Evolutionary conservation across 306 rosid genomes (phyloP).

Genomic region (Canavalia gladiata): DNA sequence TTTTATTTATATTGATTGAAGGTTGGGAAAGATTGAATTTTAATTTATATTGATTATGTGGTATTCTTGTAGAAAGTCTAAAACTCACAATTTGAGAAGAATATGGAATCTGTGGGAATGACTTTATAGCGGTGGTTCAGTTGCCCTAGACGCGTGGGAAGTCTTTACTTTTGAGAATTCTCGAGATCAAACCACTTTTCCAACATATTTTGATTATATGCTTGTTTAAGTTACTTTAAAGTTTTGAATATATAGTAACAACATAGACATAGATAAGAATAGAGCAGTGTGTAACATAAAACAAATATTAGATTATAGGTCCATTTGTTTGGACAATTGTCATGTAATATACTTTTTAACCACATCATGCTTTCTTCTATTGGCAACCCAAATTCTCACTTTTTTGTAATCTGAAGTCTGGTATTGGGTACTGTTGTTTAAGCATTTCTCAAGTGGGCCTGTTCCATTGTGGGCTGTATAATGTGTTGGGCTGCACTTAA

Average conservation of each 20-base stretch:
- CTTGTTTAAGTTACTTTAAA: conserved; percentile 65
- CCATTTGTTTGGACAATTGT: background rate
- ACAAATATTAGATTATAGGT: background rate
- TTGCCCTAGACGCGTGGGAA: background rate
- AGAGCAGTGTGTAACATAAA: background rate
- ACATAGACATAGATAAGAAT: background rate
- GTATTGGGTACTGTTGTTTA: background rate
- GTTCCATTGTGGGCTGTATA: background rate
- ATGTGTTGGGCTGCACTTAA: background rate
- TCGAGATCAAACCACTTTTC: conserved; percentile 42
- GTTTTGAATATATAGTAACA: conserved; percentile 63
- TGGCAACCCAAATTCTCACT: background rate
- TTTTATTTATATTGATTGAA: background rate
- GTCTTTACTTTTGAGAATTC: conserved; percentile 47
- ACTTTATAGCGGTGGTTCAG: background rate
- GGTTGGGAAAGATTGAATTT: background rate
- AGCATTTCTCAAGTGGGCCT: background rate
- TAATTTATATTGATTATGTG: background rate
- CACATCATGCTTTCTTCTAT: background rate
- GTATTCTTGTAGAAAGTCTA: background rate
- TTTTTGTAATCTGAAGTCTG: background rate
- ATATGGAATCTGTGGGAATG: conserved; percentile 4
- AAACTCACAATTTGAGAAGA: conserved; percentile 33
- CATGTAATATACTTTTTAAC: background rate
- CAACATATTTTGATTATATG: conserved; percentile 52